Percentiles rank a stretch among this genome's conserved stretches.
Conservation (phyloP, 2,329 filamentous ascomycete species). For the Dactylella cylindrospora region DNA sequence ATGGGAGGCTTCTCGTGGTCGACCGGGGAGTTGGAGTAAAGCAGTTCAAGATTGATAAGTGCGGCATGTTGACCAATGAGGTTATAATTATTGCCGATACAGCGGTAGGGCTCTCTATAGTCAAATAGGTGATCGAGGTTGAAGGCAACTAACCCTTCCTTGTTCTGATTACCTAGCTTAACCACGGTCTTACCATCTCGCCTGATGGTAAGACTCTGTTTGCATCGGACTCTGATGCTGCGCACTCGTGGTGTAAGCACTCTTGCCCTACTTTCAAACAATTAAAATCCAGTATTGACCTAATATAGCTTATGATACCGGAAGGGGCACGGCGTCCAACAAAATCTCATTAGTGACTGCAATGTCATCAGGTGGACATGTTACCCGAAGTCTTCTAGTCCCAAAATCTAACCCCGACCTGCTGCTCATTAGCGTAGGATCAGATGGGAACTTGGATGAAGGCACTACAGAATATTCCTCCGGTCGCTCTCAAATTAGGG, state of each 20-base stretch:
- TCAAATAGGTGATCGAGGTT: too few species aligned
- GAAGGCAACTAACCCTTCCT: too few species aligned
- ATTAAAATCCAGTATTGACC: conserved; percentile 49
- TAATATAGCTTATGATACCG: conserved; percentile 4
- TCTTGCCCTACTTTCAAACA: not conserved
- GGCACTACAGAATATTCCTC: conserved; percentile 58
- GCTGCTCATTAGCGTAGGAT: conserved; percentile 68
- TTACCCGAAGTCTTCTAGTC: conserved; percentile 67
- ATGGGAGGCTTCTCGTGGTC: conserved; percentile 56
- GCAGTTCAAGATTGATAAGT: conserved; percentile 53
- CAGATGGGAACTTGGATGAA: conserved; percentile 63
- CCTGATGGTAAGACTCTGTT: conserved; percentile 56
- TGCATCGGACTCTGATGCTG: conserved; percentile 12
- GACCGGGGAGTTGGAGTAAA: conserved; percentile 55
- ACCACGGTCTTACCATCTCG: conserved; percentile 61
- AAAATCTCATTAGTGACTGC: conserved; percentile 60
- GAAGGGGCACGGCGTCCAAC: conserved; percentile 56
- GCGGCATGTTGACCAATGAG: conserved; percentile 7
- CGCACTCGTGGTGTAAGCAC: conserved; percentile 25
- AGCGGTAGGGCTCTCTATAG: not conserved
- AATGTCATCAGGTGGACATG: conserved; percentile 63
- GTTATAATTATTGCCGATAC: conserved; percentile 15
- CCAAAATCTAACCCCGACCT: conserved; percentile 58
- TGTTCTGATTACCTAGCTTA: conserved; percentile 57
- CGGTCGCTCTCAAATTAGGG: conserved; percentile 68